Percentiles rank a stretch among this genome's conserved stretches.
phyloP scores from a whole-genome alignment of 2,329 filamentous ascomycete species.

The Gnomoniopsis sp. region DNA sequence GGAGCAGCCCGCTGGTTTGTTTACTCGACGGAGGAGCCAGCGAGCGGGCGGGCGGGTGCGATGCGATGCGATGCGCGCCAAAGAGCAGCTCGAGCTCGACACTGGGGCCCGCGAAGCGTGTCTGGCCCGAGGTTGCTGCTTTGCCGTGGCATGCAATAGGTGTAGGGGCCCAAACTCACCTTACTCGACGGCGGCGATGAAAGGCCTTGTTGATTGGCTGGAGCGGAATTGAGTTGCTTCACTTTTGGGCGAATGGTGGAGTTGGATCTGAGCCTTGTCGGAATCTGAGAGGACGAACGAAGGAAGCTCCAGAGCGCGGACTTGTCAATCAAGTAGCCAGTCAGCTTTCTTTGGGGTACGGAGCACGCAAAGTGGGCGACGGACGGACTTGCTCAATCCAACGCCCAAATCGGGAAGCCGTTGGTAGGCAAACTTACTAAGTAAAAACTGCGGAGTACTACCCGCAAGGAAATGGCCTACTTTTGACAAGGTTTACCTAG shows the following conservation, averaged over 20 bases:
- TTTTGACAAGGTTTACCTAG: too few relatives aligned
- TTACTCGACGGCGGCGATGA: slow-evolving; percentile 17
- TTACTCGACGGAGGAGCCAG: slow-evolving; percentile 8
- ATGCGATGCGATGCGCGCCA: neutral
- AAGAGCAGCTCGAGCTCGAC: neutral
- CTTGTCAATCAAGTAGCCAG: slow-evolving; percentile 5
- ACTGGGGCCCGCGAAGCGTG: neutral
- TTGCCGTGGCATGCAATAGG: neutral
- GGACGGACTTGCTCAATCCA: neutral
- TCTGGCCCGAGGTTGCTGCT: neutral
- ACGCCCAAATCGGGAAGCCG: neutral
- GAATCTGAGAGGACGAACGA: slow-evolving; percentile 15
- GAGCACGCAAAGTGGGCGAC: neutral
- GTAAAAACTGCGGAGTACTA: too few relatives aligned
- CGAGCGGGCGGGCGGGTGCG: too few relatives aligned
- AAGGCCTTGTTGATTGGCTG: slow-evolving; percentile 18
- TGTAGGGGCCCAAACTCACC: slow-evolving; percentile 11
- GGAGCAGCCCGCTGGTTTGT: slow-evolving; percentile 7
- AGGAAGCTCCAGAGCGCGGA: neutral
- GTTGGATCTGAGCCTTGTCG: slow-evolving; percentile 17
- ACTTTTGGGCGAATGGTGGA: slow-evolving; percentile 19
- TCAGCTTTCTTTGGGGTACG: slow-evolving; percentile 9
- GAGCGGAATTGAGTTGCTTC: slow-evolving; percentile 14
- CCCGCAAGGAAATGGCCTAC: too few relatives aligned
- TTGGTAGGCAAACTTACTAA: neutral